Evolutionary conservation across 345 rosid genomes (phyloP), one percentile per base, ranked within the genome.

Genomic region (Salix caprea): DNA sequence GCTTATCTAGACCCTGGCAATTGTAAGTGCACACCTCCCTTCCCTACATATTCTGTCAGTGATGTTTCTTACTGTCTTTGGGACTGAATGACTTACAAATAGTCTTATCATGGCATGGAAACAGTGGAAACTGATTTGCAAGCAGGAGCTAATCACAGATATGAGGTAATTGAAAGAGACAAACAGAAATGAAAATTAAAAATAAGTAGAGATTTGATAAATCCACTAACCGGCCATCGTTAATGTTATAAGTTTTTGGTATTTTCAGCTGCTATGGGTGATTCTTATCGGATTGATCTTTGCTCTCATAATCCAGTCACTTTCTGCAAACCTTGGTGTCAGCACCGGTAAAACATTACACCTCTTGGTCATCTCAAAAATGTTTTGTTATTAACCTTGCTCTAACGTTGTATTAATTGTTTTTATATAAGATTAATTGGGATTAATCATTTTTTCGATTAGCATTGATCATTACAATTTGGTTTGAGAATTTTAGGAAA

Each of bases 71-170:
- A 64, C 10, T 69, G 1, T 54, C 1, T 36, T 1, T 48, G 16
- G 24, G 21, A 4, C 28, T 70, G 15, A 1, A 14, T 58, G 4
- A 26, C 2, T 58, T 58, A 28, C 3, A 11, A n/a, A 4, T 50
- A 1, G 23, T 7, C 18, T 30, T 64, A 24, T 62, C 6, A 5
- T 77, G 26, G 36, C 16, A 14, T 50, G 11, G 68, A 13, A 12
- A 32, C 88, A 91, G 91, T 91, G 90, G 92, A 89, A 82, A 89
- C 96, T 34, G 96, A 91, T 70, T 65, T 91, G 70, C 92, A 91
- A 83, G 93, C 96, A 16, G 93, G 96, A 66, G 91, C 96, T 56
- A 65, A 70, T 75, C 83, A 89, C 60, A 40, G 76, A 28, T 91
- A 74, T 58, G 89, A 91, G 93, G 96, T 88, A 82, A 50, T 18